These are phyloP conservation scores for Fusarium equiseti DNA, from an alignment of 2,329 filamentous ascomycete genomes.

Conservation along the genomic window DNA sequence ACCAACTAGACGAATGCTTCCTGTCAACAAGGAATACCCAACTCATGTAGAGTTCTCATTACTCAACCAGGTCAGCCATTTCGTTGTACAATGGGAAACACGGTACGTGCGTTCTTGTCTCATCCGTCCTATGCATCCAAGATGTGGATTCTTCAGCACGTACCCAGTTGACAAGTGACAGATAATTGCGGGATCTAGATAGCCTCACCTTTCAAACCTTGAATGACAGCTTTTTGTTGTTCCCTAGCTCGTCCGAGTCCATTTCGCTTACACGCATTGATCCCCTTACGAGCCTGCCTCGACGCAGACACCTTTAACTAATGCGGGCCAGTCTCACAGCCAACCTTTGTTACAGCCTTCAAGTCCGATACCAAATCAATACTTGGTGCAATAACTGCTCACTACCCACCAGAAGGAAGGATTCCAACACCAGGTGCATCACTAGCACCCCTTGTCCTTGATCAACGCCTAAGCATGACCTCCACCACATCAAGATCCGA, in stretches of 20 bases:
- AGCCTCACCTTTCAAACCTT: constrained; percentile 26
- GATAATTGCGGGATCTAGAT: constrained; percentile 20
- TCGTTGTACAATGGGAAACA: not conserved
- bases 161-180: constrained; percentile 6
- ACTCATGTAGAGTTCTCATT: not conserved
- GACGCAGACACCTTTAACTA: not conserved
- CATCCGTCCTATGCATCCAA: not conserved
- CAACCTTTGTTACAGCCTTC: constrained; percentile 9
- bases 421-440: constrained; percentile 1
- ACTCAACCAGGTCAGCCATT: not conserved
- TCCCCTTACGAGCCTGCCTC: constrained; percentile 18
- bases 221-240: not conserved
- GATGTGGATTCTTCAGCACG: constrained; percentile 11
- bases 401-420: constrained; percentile 1
- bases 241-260: not conserved
- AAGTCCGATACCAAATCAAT: not conserved
- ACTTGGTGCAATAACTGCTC: constrained; percentile 3
- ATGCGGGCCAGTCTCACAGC: constrained; percentile 2
- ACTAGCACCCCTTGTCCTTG: constrained; percentile 8
- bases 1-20: constrained; percentile 4
- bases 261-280: constrained; percentile 24
- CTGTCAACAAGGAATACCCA: constrained; percentile 7
- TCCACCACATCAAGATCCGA: constrained; percentile 14
- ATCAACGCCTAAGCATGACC: constrained; percentile 8
- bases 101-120: not conserved